These are phyloP conservation scores for Vigna trinervia DNA, from an alignment of 306 rosid species.

Conservation along the genomic window DNA sequence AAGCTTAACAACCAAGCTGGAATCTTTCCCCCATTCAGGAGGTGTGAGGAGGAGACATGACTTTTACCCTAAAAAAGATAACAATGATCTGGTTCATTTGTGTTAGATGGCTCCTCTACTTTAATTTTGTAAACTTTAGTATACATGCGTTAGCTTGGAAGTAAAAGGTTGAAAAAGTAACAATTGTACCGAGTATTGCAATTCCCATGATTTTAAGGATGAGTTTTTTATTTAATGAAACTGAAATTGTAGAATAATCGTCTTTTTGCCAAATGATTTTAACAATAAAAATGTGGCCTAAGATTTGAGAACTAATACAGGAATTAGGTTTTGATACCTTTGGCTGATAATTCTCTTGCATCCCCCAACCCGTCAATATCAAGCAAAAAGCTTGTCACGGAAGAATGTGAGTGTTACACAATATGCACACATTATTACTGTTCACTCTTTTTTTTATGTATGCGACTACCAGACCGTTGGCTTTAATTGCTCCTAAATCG, in stretches of 20 bases:
- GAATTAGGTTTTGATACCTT: background rate
- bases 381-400: background rate
- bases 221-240: background rate
- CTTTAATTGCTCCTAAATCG: background rate
- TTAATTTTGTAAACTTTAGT: background rate
- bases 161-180: background rate
- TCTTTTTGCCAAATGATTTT: background rate
- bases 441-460: background rate
- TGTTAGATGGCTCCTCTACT: background rate
- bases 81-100: background rate
- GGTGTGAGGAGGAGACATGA: too few species aligned
- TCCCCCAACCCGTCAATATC: background rate
- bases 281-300: background rate
- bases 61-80: too few species aligned
- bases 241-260: background rate
- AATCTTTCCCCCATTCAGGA: too few species aligned
- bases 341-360: constrained; percentile 2
- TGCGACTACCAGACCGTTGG: background rate
- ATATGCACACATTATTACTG: background rate
- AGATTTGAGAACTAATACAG: background rate
- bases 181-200: background rate
- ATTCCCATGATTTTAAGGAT: background rate
- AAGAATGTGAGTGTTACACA: background rate
- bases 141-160: background rate
- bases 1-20: background rate